Base-by-base conservation (phyloP, 805 yeast genomes). In the Metschnikowia chrysomelidarum region DNA sequence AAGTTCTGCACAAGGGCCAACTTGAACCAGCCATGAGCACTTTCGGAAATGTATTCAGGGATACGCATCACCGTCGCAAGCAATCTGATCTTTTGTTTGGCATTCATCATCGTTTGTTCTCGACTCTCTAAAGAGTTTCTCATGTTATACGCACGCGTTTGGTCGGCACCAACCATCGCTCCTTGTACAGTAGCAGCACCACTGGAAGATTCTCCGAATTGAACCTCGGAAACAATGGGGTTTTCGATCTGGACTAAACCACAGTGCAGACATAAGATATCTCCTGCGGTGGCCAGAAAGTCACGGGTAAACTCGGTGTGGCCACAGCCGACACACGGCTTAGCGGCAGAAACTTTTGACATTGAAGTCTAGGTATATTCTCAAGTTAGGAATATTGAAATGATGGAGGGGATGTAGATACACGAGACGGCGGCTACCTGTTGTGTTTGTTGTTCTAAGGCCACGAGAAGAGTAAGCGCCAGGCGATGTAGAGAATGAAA, bases 101-200 rank as follows among this genome's bases (percentile, higher is more conserved):
- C 98, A 52, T 87, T 89, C 27, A 80, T 77, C 23, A 93, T 58
- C 0, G 98, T 93, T 51, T 87, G 94, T 45, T 87, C 96, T 33
- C 97, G 72, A 25, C 93, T 80, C 51, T 89, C 96, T 58, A 86
- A 63, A 4, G 94, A 78, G 39, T 72, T 76, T 25, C 86, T 75
- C 27, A 87, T 85, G 35, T 72, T 69, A 46, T 77, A 76, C 0
- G 87, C 93, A 57, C 86, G 75, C 1, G 80, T 62, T 62, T 89
- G 96, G 51, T 87, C 96, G 0, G 87, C 83, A 27, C 87, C 87
- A 22, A 93, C 82, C 70, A 87, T 89, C 30, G 95, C 78, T 54
- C 99, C 99, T 47, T 91, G 95, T 2, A 93, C 96, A 32, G 85
- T 78, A 22, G 98, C 96, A 10, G 96, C 97, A 49, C 99, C 99